Conservation (phyloP, 352 stramenopile species). For the Thraustochytrium sp. region DNA sequence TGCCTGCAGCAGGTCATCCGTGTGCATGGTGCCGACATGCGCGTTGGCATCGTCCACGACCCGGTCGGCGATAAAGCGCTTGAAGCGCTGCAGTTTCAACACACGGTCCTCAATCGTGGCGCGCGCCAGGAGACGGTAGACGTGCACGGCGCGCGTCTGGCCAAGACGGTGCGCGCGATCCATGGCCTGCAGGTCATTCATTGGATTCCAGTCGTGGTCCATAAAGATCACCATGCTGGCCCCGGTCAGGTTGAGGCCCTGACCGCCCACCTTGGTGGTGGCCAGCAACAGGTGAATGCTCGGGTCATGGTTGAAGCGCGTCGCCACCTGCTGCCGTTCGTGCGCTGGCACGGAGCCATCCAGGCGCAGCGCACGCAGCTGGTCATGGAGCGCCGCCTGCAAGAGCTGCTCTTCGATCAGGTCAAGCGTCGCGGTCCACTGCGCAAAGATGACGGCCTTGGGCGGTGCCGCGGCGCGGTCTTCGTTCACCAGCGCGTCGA, state of each 20-base stretch:
- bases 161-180: conserved; percentile 80
- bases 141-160: conserved; percentile 75
- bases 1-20: neutral
- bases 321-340: conserved; percentile 70
- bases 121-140: conserved; percentile 83
- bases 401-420: conserved; percentile 79
- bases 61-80: conserved; percentile 67
- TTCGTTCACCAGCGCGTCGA: neutral
- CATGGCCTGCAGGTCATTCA: conserved; percentile 87
- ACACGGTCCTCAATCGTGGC: conserved; percentile 90
- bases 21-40: conserved; percentile 7
- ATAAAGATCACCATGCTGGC: conserved; percentile 96
- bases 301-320: conserved; percentile 82
- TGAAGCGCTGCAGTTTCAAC: conserved; percentile 76
- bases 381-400: conserved; percentile 7
- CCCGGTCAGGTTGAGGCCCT: conserved; percentile 92
- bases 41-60: conserved; percentile 32
- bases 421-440: conserved; percentile 86
- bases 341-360: conserved; percentile 75
- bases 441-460: conserved; percentile 92
- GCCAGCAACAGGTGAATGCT: conserved; percentile 88
- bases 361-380: conserved; percentile 72
- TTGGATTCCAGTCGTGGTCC: conserved; percentile 96
- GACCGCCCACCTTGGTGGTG: conserved; percentile 85
- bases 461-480: conserved; percentile 35